A percentile compares a stretch with the other conserved stretches of the same genome.
phyloP scores from a whole-genome alignment of 148 eudicot species.

The Amaranthus cruentus region DNA sequence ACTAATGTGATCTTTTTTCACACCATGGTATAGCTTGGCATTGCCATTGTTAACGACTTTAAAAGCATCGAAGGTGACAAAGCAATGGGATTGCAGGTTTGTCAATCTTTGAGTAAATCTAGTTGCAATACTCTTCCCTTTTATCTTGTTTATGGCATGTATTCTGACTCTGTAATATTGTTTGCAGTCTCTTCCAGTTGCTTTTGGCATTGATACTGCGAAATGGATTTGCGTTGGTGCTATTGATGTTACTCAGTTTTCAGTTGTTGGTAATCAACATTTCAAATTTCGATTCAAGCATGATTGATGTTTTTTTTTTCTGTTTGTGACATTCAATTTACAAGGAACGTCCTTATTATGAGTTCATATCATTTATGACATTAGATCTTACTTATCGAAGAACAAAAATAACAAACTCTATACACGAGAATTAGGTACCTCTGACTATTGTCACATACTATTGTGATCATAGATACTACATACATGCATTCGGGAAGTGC shows the following conservation, averaged over 20 bases:
- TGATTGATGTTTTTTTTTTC: neutral
- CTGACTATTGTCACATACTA: too few relatives aligned
- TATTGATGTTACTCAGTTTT: conserved; percentile 84
- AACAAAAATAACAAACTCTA: neutral
- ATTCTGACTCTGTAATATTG: conserved; percentile 5
- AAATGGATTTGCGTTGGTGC: conserved; percentile 97
- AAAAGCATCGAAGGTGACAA: conserved; percentile 97
- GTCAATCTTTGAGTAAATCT: neutral
- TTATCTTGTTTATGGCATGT: neutral
- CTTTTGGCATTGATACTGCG: conserved; percentile 85
- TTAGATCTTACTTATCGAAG: neutral
- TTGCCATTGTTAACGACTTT: conserved; percentile 93
- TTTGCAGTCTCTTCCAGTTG: conserved; percentile 90
- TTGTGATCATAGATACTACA: too few relatives aligned
- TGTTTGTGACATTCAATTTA: neutral
- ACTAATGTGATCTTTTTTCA: conserved; percentile 12
- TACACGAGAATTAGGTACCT: neutral
- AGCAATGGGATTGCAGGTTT: conserved; percentile 87
- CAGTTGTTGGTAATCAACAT: conserved; percentile 65
- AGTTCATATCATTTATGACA: neutral
- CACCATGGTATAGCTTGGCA: conserved; percentile 57
- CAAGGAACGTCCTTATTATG: neutral
- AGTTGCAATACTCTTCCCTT: too few relatives aligned
- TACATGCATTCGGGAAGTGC: too few relatives aligned
- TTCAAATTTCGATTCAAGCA: neutral